phyloP scores from a whole-genome alignment of 1,284 basidiomycete genomes.

The Malassezia sympodialis region DNA sequence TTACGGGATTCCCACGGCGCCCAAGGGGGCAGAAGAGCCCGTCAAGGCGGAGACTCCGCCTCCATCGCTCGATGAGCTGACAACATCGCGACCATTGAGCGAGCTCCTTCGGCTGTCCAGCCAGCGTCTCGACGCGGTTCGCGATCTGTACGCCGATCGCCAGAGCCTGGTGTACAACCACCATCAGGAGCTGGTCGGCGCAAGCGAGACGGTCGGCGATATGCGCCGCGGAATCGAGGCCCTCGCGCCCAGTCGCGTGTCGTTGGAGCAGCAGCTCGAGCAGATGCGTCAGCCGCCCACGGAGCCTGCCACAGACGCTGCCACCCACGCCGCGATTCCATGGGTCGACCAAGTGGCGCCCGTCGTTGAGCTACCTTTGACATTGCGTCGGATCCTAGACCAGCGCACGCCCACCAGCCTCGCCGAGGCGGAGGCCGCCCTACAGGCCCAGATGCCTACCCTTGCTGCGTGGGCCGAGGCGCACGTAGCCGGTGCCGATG shows the following conservation, averaged over 20 bases:
- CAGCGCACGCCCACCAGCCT: not conserved
- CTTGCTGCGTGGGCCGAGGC: conserved; percentile 6
- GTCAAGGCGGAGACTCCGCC: not conserved
- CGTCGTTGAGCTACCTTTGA: conserved; percentile 27
- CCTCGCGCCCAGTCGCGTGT: not conserved
- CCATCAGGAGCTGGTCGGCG: conserved; percentile 82
- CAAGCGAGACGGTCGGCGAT: conserved; percentile 75
- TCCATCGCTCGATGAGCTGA: conserved; percentile 20
- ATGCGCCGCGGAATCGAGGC: conserved; percentile 51
- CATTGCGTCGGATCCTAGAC: conserved; percentile 25
- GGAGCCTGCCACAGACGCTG: not conserved
- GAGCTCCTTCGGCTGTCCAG: conserved; percentile 26
- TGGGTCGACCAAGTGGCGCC: conserved; percentile 18
- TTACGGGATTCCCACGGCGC: not conserved
- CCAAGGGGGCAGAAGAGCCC: not conserved
- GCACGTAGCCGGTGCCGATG: conserved; percentile 7
- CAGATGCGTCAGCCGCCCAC: not conserved
- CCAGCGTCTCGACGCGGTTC: conserved; percentile 55
- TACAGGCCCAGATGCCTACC: not conserved
- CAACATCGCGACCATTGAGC: conserved; percentile 22
- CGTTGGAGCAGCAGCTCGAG: not conserved
- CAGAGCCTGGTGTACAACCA: conserved; percentile 88
- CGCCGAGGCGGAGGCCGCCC: not conserved
- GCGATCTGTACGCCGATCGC: conserved; percentile 72
- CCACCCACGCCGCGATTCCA: conserved; percentile 21